Evolutionary conservation across 2,329 filamentous ascomycete genomes (phyloP).

Genomic region (Gliomastix tumulicola): DNA sequence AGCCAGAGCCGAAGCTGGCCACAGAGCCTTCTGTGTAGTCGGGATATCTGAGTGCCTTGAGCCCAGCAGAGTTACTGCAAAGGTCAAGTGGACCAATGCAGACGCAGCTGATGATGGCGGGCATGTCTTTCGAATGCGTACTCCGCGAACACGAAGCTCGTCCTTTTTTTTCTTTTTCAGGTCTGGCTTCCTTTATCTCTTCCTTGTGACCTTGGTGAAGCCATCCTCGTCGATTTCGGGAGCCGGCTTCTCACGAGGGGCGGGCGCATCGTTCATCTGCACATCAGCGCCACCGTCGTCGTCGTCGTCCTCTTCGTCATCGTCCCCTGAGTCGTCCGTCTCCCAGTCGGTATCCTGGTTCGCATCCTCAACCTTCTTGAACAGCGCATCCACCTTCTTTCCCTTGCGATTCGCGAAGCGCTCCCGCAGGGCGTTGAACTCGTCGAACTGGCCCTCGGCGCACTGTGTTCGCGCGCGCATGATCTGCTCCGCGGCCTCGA

Average conservation of each 20-base stretch:
- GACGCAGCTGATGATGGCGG: no score
- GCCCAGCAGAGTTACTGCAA: no score
- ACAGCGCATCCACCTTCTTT: constrained; percentile 45
- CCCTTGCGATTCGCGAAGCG: constrained; percentile 57
- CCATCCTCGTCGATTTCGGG: constrained; percentile 77
- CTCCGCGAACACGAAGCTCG: no score
- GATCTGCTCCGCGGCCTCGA: constrained; percentile 66
- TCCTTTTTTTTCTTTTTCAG: not conserved
- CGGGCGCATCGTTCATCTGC: constrained; percentile 64
- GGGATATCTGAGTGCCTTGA: no score
- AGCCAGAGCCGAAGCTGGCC: no score
- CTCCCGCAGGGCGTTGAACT: constrained; percentile 55
- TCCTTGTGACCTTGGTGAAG: constrained; percentile 71
- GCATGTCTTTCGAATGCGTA: no score
- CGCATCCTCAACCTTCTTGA: constrained; percentile 45
- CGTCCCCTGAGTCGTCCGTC: constrained; percentile 50
- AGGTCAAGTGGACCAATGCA: no score
- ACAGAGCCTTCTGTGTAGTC: no score
- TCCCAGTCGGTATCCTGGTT: constrained; percentile 58
- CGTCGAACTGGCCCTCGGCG: constrained; percentile 57
- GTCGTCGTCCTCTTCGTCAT: constrained; percentile 50
- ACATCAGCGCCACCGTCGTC: constrained; percentile 49
- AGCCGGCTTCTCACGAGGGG: constrained; percentile 49
- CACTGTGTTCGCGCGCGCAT: constrained; percentile 60
- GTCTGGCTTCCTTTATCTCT: constrained; percentile 34